phyloP scores from a whole-genome alignment of 306 rosid genomes.

The Fragaria nilgerrensis region DNA sequence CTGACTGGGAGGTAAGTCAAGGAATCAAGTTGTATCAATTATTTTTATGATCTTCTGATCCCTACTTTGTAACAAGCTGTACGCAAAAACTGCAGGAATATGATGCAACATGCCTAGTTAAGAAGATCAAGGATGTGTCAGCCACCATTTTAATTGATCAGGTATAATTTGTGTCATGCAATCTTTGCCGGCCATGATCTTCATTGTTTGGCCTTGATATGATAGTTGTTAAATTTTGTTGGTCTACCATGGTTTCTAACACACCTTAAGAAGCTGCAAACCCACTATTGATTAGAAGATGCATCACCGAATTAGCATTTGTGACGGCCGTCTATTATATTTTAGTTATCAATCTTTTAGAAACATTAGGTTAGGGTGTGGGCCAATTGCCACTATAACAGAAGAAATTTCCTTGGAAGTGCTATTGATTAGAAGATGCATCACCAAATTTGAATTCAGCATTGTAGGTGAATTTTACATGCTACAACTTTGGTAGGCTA shows the following conservation, averaged over 20 bases:
- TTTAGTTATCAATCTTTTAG: background rate
- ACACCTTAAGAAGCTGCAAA: background rate
- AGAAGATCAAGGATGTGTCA: constrained; percentile 48
- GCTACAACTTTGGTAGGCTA: background rate
- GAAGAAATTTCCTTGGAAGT: background rate
- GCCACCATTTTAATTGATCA: constrained; percentile 87
- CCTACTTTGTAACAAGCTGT: constrained; percentile 13
- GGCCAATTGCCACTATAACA: background rate
- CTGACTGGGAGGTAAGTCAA: constrained; percentile 79
- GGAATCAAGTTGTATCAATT: constrained; percentile 12
- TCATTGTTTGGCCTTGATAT: background rate
- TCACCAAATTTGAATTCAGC: background rate
- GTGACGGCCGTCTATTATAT: background rate
- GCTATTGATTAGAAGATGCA: background rate
- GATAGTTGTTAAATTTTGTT: background rate
- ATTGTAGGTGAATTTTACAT: background rate
- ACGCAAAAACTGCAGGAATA: constrained; percentile 64
- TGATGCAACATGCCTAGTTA: constrained; percentile 69
- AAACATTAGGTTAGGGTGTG: background rate
- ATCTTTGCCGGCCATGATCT: background rate
- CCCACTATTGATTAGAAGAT: too few relatives aligned
- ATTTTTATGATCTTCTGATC: background rate
- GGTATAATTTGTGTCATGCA: constrained; percentile 40
- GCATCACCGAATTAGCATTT: background rate
- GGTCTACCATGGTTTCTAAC: background rate